Evolutionary conservation across 2,329 filamentous ascomycete genomes (phyloP).

Genomic region (Microsporum canis): DNA sequence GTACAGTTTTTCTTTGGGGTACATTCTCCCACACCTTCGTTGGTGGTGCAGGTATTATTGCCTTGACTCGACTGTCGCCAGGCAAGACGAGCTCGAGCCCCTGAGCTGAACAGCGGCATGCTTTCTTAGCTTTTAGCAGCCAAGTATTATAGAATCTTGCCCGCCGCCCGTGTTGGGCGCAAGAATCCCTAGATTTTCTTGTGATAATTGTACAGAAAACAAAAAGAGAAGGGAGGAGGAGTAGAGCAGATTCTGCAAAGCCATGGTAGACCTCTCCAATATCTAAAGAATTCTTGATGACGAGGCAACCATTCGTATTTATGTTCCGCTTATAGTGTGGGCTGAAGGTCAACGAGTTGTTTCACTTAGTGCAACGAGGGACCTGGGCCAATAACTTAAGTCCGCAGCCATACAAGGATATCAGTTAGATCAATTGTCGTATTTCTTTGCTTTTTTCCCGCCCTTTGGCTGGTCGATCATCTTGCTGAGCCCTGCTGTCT

Average conservation of each 20-base stretch:
- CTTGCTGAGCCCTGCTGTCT: background rate
- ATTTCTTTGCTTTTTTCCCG: background rate
- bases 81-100: background rate
- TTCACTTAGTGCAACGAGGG: background rate
- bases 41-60: constrained; percentile 1
- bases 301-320: background rate
- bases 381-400: background rate
- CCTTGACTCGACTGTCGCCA: background rate
- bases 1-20: background rate
- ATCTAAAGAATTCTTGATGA: background rate
- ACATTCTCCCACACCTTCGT: constrained; percentile 1
- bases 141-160: background rate
- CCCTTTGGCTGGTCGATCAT: background rate
- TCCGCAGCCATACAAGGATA: background rate
- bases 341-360: background rate
- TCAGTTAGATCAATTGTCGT: background rate
- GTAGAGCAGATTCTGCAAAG: background rate
- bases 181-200: background rate
- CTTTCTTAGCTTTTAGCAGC: background rate
- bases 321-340: background rate
- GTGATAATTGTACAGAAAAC: background rate
- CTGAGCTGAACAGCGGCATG: background rate
- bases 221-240: background rate
- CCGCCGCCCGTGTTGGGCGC: background rate
- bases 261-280: background rate